A percentile compares a stretch with the other conserved stretches of the same genome.
These are phyloP conservation scores for Entophlyctis helioformis DNA, from an alignment of 192 early-diverging fungal species.

Conservation along the genomic window DNA sequence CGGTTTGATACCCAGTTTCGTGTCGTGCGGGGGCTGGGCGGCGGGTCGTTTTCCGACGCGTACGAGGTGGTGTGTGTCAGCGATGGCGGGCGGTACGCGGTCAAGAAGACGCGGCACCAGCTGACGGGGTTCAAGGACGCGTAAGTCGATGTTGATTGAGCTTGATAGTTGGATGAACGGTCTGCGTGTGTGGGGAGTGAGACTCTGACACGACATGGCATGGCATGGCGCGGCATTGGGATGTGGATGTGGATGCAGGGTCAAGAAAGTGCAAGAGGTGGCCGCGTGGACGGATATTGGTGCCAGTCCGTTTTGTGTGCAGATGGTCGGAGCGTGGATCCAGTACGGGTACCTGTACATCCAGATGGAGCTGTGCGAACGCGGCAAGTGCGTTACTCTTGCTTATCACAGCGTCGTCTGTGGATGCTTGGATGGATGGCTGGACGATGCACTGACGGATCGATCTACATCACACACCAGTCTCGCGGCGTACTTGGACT, in stretches of 20 bases:
- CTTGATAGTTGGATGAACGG: not conserved
- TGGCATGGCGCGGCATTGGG: not conserved
- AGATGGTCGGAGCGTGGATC: slow-evolving; percentile 80
- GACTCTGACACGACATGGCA: too few species aligned
- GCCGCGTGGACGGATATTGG: slow-evolving; percentile 62
- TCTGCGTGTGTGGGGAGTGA: too few species aligned
- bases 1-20: slow-evolving; percentile 62
- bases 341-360: slow-evolving; percentile 78
- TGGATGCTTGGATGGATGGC: slow-evolving; percentile 18
- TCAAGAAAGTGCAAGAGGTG: slow-evolving; percentile 62
- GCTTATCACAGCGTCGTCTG: not conserved
- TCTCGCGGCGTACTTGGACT: slow-evolving; percentile 16
- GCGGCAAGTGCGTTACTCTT: slow-evolving; percentile 53
- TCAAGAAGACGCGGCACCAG: slow-evolving; percentile 65
- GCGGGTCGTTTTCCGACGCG: slow-evolving; percentile 73
- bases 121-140: slow-evolving; percentile 62
- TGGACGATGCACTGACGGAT: slow-evolving; percentile 3
- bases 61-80: slow-evolving; percentile 57
- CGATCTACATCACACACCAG: slow-evolving; percentile 5
- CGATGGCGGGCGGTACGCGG: slow-evolving; percentile 57
- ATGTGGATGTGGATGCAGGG: not conserved
- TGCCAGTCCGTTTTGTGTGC: slow-evolving; percentile 45
- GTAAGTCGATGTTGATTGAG: slow-evolving; percentile 10
- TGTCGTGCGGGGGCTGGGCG: slow-evolving; percentile 49
- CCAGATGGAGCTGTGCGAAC: slow-evolving; percentile 77